Conservation (phyloP, 192 early-diverging fungal genomes). For the Coemansia furcata region DNA sequence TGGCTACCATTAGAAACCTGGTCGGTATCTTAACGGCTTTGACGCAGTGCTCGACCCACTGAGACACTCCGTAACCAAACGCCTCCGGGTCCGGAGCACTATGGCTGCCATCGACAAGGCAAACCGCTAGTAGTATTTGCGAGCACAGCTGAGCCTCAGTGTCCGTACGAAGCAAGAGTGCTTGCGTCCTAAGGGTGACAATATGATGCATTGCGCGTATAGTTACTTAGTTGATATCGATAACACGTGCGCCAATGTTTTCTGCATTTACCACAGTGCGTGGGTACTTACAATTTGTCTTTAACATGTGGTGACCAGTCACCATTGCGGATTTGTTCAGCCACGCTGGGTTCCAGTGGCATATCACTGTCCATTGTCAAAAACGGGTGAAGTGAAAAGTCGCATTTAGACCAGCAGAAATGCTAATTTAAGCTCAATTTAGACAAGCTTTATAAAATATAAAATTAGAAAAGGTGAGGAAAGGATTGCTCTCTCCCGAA, state of each 20-base stretch:
- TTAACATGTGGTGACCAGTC: conserved; percentile 38
- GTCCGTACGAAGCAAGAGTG: conserved; percentile 18
- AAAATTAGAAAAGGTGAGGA: too few relatives aligned
- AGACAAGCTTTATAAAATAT: not conserved
- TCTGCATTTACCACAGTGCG: not conserved
- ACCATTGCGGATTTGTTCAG: conserved; percentile 34
- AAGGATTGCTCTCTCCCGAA: too few relatives aligned
- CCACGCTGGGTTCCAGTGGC: conserved; percentile 21
- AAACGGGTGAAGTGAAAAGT: not conserved
- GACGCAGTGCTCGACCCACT: conserved; percentile 33
- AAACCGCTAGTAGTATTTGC: conserved; percentile 29
- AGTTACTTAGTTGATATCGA: not conserved
- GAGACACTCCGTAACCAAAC: conserved; percentile 19
- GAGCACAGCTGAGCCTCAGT: conserved; percentile 25
- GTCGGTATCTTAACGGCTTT: conserved; percentile 26
- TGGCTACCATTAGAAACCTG: not conserved
- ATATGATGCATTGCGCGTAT: not conserved
- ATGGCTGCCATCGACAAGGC: conserved; percentile 1
- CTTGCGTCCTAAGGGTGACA: conserved; percentile 29
- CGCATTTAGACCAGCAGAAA: not conserved
- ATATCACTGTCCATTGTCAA: not conserved
- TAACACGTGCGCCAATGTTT: too few relatives aligned
- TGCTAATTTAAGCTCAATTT: not conserved
- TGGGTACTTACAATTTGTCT: conserved; percentile 37
- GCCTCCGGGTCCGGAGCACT: conserved; percentile 4